Evolutionary conservation across 768 basidiomycete species (phyloP).

Genomic region (Russula vinacea): DNA sequence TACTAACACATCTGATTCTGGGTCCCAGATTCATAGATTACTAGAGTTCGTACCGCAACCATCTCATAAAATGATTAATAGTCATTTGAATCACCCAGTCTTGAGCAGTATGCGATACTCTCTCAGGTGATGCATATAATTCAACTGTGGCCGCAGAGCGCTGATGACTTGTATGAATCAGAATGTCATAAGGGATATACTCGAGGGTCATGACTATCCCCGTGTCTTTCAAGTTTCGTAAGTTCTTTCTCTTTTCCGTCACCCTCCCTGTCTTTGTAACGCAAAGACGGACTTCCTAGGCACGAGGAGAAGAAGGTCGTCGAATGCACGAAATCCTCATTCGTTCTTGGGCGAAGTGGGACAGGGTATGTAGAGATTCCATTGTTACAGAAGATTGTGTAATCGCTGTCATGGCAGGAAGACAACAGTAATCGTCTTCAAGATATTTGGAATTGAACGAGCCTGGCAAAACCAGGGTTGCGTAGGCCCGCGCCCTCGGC

Average conservation of each 20-base stretch:
- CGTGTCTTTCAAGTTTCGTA: conserved; percentile 28
- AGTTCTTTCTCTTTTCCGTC: background rate
- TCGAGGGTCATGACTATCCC: conserved; percentile 21
- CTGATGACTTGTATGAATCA: background rate
- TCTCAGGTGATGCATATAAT: conserved; percentile 13
- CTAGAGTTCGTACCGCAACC: conserved; percentile 16
- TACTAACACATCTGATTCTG: background rate
- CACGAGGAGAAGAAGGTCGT: conserved; percentile 23
- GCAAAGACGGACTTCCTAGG: conserved; percentile 7
- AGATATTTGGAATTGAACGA: conserved; percentile 67
- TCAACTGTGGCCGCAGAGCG: background rate
- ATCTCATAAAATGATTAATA: background rate
- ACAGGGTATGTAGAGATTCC: conserved; percentile 51
- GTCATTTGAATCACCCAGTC: conserved; percentile 2
- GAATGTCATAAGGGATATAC: conserved; percentile 18
- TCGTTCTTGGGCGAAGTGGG: conserved; percentile 52
- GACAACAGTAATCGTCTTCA: conserved; percentile 75
- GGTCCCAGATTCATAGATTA: conserved; percentile 11
- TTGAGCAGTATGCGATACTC: conserved; percentile 23
- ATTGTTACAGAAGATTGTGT: background rate
- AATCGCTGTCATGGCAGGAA: conserved; percentile 43
- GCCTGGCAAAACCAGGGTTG: conserved; percentile 44
- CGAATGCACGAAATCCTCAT: conserved; percentile 24
- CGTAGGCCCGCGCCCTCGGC: conserved; percentile 49
- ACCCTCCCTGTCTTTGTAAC: background rate